Conservation (phyloP, 1,284 basidiomycete genomes). For the Tilletia horrida region DNA sequence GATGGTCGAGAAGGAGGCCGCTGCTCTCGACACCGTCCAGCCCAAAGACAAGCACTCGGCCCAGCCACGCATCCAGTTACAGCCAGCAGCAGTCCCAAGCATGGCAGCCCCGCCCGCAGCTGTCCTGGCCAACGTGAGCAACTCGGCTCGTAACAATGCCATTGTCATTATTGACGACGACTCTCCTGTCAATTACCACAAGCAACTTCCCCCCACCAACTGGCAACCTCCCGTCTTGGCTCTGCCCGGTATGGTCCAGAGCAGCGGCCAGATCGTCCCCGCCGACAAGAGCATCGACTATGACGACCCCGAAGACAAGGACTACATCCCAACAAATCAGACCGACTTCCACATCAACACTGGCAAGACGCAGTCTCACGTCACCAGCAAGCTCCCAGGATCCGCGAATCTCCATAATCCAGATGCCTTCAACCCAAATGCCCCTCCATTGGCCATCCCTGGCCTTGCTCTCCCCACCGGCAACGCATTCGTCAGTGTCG, state of each 20-base stretch:
- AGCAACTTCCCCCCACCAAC: background rate
- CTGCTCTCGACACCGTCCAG: background rate
- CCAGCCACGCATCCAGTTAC: background rate
- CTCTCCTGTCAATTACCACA: background rate
- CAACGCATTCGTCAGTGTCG: conserved; percentile 25
- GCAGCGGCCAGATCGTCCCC: background rate
- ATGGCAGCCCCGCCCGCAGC: background rate
- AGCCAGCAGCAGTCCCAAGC: background rate
- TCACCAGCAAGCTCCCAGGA: background rate
- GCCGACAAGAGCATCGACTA: conserved; percentile 2
- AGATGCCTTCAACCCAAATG: background rate
- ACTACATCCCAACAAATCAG: background rate
- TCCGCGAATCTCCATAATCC: background rate
- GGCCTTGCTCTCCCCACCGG: background rate
- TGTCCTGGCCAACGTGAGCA: conserved; percentile 14
- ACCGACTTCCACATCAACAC: background rate
- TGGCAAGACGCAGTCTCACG: background rate
- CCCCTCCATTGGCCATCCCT: background rate
- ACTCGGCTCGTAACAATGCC: background rate
- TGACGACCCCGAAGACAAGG: conserved; percentile 4
- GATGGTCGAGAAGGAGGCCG: background rate
- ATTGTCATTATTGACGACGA: conserved; percentile 10
- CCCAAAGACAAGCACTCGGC: background rate
- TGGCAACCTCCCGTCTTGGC: background rate
- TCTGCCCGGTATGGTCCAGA: no score